These are phyloP conservation scores for Pouteria glomerata DNA, from an alignment of 148 eudicot species.

Conservation along the genomic window DNA sequence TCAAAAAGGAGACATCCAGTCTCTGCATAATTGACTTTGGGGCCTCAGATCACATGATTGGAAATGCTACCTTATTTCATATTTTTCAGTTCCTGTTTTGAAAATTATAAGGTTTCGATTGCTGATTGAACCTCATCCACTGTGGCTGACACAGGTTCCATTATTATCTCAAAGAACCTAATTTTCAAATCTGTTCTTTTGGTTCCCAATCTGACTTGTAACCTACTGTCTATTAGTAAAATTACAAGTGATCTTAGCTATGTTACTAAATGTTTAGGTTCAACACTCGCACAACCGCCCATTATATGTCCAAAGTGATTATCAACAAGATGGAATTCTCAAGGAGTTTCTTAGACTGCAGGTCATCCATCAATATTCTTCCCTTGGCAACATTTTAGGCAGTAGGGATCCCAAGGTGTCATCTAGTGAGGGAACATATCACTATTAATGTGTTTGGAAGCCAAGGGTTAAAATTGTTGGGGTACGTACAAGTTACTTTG, in stretches of 20 bases:
- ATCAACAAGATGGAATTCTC: no score
- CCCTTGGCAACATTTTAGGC: no score
- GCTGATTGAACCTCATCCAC: not conserved
- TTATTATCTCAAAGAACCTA: not conserved
- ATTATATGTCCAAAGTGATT: no score
- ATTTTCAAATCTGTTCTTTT: not conserved
- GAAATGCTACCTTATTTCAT: not conserved
- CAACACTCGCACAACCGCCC: no score
- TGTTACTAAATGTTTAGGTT: not conserved
- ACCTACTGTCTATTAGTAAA: constrained; percentile 1
- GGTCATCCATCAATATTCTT: no score
- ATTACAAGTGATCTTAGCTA: not conserved
- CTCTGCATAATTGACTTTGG: not conserved
- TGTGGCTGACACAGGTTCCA: not conserved
- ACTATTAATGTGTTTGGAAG: no score
- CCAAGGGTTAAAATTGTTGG: no score
- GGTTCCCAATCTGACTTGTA: not conserved
- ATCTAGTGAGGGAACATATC: no score
- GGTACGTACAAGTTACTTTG: no score
- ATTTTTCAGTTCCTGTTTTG: not conserved
- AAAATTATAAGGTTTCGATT: constrained; percentile 1
- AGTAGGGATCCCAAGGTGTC: no score
- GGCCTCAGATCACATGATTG: constrained; percentile 8
- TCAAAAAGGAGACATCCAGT: not conserved
- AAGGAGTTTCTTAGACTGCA: no score